Conservation (phyloP, 257 asterid genomes). For the Rehmannia glutinosa region DNA sequence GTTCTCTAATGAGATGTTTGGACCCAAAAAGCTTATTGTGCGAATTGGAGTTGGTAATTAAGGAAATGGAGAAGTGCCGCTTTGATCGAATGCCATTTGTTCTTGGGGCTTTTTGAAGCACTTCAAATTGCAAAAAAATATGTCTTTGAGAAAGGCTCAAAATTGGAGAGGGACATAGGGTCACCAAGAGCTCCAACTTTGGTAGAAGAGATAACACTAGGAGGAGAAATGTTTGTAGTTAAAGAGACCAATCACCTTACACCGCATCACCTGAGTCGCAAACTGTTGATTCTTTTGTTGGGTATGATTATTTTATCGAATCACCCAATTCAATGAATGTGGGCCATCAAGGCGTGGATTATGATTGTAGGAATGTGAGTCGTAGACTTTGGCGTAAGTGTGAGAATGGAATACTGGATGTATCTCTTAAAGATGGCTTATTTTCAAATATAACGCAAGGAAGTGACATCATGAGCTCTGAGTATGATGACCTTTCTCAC, state of each 20-base stretch:
- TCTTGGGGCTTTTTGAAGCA: constrained; percentile 87
- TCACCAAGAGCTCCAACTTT: constrained; percentile 48
- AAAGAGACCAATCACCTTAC: constrained; percentile 52
- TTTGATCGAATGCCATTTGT: constrained; percentile 78
- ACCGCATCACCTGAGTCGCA: constrained; percentile 84
- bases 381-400: constrained; percentile 71
- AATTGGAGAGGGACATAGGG: constrained; percentile 43
- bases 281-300: constrained; percentile 54
- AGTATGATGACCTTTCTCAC: constrained; percentile 38
- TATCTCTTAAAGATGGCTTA: constrained; percentile 86
- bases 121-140: constrained; percentile 66
- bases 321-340: constrained; percentile 66
- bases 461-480: constrained; percentile 32
- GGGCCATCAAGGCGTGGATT: constrained; percentile 25
- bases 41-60: constrained; percentile 58
- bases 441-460: constrained; percentile 45
- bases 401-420: constrained; percentile 52
- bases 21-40: constrained; percentile 75
- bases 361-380: constrained; percentile 55
- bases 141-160: constrained; percentile 41
- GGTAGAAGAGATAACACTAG: constrained; percentile 38
- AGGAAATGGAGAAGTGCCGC: constrained; percentile 86
- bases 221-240: constrained; percentile 32
- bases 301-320: constrained; percentile 43
- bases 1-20: constrained; percentile 68